Evolutionary conservation across 2,329 filamentous ascomycete species (phyloP).

Genomic region (Neonectria coccinea): DNA sequence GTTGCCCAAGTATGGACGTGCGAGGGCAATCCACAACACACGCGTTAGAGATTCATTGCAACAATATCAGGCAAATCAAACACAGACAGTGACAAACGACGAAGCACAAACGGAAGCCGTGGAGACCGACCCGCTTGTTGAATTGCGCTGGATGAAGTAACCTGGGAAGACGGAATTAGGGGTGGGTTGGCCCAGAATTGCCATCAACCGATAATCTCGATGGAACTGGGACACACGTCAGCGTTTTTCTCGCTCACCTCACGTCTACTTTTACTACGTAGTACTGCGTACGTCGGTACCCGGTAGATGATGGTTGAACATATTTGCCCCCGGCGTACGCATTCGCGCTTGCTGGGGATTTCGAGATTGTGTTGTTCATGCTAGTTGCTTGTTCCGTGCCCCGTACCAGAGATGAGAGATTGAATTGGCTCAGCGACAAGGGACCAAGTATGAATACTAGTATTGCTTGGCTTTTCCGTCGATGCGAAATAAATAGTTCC

Average conservation of each 20-base stretch:
- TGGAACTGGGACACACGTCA: constrained; percentile 12
- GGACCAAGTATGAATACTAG: neutral
- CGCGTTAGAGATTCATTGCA: constrained; percentile 8
- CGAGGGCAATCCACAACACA: constrained; percentile 1
- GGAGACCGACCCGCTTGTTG: constrained; percentile 1
- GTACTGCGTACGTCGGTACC: neutral
- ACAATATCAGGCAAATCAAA: constrained; percentile 4
- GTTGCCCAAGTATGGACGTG: neutral
- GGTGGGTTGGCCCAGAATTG: constrained; percentile 20
- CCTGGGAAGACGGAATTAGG: constrained; percentile 4
- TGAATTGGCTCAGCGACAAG: neutral
- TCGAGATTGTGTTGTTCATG: constrained; percentile 1
- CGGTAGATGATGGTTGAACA: neutral
- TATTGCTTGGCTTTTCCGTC: neutral
- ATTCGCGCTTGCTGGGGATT: neutral
- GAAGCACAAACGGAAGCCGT: constrained; percentile 4
- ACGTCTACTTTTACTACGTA: neutral
- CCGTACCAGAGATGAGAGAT: neutral
- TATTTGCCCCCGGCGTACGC: neutral
- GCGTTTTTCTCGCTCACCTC: neutral
- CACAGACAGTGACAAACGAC: constrained; percentile 1
- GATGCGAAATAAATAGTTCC: constrained; percentile 1
- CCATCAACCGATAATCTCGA: constrained; percentile 17
- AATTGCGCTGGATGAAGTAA: neutral
- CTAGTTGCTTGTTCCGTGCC: neutral